Evolutionary conservation across 73 alveolate species (phyloP).

Genomic region (Tetrahymena malaccensis): DNA sequence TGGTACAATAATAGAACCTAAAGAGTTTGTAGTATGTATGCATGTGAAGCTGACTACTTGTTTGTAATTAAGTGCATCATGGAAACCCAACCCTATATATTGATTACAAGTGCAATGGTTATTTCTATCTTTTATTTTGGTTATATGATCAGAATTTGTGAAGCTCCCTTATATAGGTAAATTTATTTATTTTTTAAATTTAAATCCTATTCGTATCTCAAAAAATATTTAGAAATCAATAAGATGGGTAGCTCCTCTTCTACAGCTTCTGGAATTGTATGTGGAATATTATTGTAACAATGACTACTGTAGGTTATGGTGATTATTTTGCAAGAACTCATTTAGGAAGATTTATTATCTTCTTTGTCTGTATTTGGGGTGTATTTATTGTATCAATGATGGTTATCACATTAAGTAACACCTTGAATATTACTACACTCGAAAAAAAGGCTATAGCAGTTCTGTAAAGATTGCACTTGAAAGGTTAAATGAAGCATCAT

Average conservation of each 20-base stretch:
- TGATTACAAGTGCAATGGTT: constrained; percentile 41
- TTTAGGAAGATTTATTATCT: constrained; percentile 82
- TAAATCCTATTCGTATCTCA: too few relatives aligned
- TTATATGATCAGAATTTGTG: constrained; percentile 55
- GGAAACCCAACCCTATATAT: constrained; percentile 51
- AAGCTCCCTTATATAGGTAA: constrained; percentile 44
- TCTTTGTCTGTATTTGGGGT: constrained; percentile 91
- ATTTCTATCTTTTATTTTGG: constrained; percentile 50
- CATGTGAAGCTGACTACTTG: constrained; percentile 56
- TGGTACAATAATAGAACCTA: constrained; percentile 59
- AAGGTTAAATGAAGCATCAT: constrained; percentile 15
- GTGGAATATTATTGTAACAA: constrained; percentile 90
- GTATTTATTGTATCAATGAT: constrained; percentile 82
- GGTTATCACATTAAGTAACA: constrained; percentile 76
- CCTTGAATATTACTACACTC: neutral
- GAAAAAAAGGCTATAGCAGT: constrained; percentile 28
- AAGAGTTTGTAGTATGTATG: constrained; percentile 70
- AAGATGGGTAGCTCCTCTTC: neutral
- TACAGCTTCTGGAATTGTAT: constrained; percentile 61
- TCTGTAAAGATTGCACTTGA: constrained; percentile 14
- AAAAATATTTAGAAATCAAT: neutral
- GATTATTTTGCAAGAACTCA: constrained; percentile 92
- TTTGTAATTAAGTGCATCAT: constrained; percentile 59
- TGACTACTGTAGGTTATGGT: constrained; percentile 96
- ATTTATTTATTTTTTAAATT: neutral